Conservation (phyloP, 495 filamentous ascomycete species). For the Aspergillus sparsus region DNA sequence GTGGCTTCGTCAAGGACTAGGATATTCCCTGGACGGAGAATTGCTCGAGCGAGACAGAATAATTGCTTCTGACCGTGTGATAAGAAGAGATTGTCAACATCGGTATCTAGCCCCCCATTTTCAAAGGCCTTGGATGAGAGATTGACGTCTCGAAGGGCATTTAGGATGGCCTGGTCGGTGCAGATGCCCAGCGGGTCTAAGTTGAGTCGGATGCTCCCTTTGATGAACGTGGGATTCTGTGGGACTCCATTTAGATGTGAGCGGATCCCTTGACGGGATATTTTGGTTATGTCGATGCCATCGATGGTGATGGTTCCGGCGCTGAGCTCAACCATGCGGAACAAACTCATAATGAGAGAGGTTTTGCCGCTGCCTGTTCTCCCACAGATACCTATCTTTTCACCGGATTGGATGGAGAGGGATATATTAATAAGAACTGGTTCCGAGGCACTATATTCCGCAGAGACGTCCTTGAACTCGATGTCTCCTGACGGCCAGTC, state of each 20-base stretch:
- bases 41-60: constrained; percentile 15
- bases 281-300: constrained; percentile 38
- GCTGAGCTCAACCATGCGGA: constrained; percentile 43
- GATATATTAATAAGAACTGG: constrained; percentile 53
- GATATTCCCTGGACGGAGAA: constrained; percentile 9
- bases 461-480: constrained; percentile 47
- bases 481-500: constrained; percentile 58
- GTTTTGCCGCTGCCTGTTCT: constrained; percentile 48
- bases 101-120: constrained; percentile 45
- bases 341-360: constrained; percentile 42
- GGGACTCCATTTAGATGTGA: constrained; percentile 43
- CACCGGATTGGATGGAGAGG: constrained; percentile 51
- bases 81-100: constrained; percentile 28
- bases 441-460: constrained; percentile 42
- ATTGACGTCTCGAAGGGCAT: constrained; percentile 41
- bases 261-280: constrained; percentile 35
- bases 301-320: constrained; percentile 42
- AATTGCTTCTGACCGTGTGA: constrained; percentile 18
- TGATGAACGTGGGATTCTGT: constrained; percentile 55
- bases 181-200: constrained; percentile 39
- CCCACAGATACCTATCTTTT: constrained; percentile 59
- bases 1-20: constrained; percentile 26
- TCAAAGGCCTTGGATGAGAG: constrained; percentile 40
- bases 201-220: constrained; percentile 49
- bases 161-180: constrained; percentile 32